Conservation (phyloP, 805 yeast species). For the Teunomyces kruisii region DNA sequence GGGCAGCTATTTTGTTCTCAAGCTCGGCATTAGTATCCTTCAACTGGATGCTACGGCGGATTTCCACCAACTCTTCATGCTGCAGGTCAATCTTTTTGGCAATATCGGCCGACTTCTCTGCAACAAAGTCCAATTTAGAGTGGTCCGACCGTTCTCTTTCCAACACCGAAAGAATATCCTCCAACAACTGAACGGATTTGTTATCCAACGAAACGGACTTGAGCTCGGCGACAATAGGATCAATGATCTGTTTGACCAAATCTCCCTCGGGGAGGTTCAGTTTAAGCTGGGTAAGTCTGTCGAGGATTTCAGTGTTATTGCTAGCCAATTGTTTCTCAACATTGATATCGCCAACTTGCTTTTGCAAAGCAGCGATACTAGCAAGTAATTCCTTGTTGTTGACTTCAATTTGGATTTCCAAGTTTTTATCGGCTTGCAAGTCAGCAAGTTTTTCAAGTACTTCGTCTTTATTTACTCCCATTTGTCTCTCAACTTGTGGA, state of each 20-base stretch:
- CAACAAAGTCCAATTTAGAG: conserved; percentile 2
- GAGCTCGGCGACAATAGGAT: conserved; percentile 27
- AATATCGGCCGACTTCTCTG: background rate
- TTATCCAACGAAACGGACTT: conserved; percentile 23
- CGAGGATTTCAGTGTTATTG: background rate
- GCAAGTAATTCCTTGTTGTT: too few species aligned
- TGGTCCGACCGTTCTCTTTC: conserved; percentile 1
- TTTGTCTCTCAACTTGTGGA: background rate
- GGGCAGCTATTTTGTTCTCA: conserved; percentile 1
- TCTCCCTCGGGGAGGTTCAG: conserved; percentile 11
- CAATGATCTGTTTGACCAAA: conserved; percentile 17
- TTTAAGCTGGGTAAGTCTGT: background rate
- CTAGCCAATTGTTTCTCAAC: too few species aligned
- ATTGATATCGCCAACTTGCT: too few species aligned
- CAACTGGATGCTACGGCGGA: background rate
- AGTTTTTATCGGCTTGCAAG: background rate
- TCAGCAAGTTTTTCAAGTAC: background rate
- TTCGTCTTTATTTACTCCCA: background rate
- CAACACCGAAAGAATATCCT: conserved; percentile 10
- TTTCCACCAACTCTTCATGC: background rate
- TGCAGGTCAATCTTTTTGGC: background rate
- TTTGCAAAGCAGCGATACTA: too few species aligned
- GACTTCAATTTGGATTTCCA: too few species aligned
- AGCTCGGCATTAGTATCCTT: background rate
- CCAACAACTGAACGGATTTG: conserved; percentile 15